Base-by-base conservation (phyloP, 2,329 filamentous ascomycete genomes). In the Pseudocercospora fuligena region DNA sequence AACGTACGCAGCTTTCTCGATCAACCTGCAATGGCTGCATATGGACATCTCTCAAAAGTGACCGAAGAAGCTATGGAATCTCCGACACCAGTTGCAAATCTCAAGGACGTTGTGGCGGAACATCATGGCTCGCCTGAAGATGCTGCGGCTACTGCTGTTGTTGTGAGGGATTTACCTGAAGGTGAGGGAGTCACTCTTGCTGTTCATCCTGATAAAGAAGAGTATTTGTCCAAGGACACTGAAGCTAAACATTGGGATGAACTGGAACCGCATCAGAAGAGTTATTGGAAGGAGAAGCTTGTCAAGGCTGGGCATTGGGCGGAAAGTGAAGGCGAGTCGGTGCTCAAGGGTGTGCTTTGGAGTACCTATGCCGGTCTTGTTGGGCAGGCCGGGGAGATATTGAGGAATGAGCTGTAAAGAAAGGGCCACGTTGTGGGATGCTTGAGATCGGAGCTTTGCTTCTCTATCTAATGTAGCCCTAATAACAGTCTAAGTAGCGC, bases 261-360 rank as follows among this genome's bases (percentile, higher is more conserved):
- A 66, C 79, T 97, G 53, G 82, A 83, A 5, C 81, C 85, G 12
- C 80, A 86, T 62, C 87, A 94, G 78, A 87, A 87, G 76, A 80
- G 83, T 60, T 81, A 82, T 19, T 96, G 93, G 93, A 92, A 88
- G 80, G 79, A 86, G 71, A 87, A 85, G 75, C 83, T 96, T 40
- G 82, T 83, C 63, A 84, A 89, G 63, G 89, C 91, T 0, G 92
- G 92, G 0, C 87, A 93, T 70, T 96, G 92, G 92, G 87, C 87
- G n/a, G 88, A 90, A 75, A 84, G 87, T 43, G 91, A 94, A 83
- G 91, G 92, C 2, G 92, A 94, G 81, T 85, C 83, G 9, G 87
- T 95, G 31, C 86, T 96, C 72, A 88, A 89, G 79, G 91, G 92
- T 2, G 86, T 96, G 33, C 81, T 96, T 69, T 96, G 96, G 79